Percentiles rank a stretch among this genome's conserved stretches.
Evolutionary conservation across 2,329 filamentous ascomycete species (phyloP).

Genomic region (Pyrenophora teres): DNA sequence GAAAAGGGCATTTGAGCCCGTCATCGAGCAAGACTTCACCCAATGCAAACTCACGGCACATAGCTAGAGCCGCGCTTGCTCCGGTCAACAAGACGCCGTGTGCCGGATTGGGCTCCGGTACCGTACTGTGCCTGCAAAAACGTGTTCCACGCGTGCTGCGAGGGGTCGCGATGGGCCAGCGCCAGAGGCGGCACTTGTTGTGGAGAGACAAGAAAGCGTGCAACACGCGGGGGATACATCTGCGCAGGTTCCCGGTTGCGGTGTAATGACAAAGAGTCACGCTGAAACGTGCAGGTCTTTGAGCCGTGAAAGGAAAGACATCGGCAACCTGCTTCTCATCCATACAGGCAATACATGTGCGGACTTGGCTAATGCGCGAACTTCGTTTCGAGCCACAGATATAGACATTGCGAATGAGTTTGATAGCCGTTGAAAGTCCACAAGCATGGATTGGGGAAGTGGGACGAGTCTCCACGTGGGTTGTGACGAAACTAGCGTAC

Average conservation of each 20-base stretch:
- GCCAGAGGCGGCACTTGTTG: slow-evolving; percentile 16
- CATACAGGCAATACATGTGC: not conserved
- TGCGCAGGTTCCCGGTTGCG: slow-evolving; percentile 11
- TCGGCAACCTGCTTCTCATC: not conserved
- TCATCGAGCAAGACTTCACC: not conserved
- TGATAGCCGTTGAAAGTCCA: slow-evolving; percentile 14
- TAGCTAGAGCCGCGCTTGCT: slow-evolving; percentile 16
- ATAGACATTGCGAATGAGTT: not conserved
- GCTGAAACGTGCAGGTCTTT: slow-evolving; percentile 16
- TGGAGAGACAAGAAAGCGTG: not conserved
- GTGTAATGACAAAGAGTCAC: slow-evolving; percentile 15
- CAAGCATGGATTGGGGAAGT: slow-evolving; percentile 1
- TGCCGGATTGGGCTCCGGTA: slow-evolving; percentile 13
- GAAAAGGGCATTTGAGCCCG: not conserved
- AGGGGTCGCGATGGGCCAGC: slow-evolving; percentile 2
- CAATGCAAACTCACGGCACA: not conserved
- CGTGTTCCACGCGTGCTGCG: slow-evolving; percentile 8
- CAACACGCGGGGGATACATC: slow-evolving; percentile 7
- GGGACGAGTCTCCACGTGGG: slow-evolving; percentile 26
- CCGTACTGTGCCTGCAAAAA: slow-evolving; percentile 7
- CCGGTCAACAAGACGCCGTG: slow-evolving; percentile 19
- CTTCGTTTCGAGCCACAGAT: not conserved
- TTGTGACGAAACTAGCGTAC: slow-evolving; percentile 14
- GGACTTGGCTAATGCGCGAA: not conserved
- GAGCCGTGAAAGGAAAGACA: not conserved